Evolutionary conservation across 768 basidiomycete genomes (phyloP).

Genomic region (Russula virescens): DNA sequence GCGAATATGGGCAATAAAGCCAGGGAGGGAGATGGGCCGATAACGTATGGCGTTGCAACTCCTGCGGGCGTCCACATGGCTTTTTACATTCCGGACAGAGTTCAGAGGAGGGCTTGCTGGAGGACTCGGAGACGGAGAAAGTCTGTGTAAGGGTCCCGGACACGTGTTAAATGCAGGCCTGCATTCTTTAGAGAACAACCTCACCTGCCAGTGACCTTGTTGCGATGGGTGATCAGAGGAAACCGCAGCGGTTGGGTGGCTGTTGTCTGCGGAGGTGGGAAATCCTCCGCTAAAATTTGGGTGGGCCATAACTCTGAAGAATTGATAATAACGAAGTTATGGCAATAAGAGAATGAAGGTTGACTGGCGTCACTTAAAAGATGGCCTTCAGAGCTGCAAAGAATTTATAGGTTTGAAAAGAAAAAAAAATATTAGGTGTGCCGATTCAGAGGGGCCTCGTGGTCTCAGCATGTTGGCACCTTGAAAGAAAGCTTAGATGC

Average conservation of each 20-base stretch:
- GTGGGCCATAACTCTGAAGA: background rate
- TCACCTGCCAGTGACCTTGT: background rate
- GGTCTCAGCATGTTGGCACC: background rate
- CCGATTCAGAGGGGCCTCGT: background rate
- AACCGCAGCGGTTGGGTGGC: background rate
- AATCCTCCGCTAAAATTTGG: background rate
- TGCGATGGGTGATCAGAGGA: background rate
- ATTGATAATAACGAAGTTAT: background rate
- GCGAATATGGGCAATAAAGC: background rate
- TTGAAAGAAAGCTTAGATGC: too few species aligned
- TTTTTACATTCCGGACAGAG: background rate
- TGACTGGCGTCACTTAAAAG: background rate
- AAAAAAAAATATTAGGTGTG: background rate
- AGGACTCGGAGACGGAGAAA: background rate
- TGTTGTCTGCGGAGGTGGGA: background rate
- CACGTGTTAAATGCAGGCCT: background rate
- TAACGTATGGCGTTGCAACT: background rate
- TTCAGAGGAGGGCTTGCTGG: background rate
- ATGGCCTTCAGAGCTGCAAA: too few species aligned
- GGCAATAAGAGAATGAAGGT: background rate
- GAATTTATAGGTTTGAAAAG: background rate
- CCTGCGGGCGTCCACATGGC: background rate
- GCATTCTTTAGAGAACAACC: background rate
- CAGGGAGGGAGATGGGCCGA: background rate
- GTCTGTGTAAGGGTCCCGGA: background rate